Conservation (phyloP, 768 basidiomycete genomes). For the Mycena rebaudengoi region DNA sequence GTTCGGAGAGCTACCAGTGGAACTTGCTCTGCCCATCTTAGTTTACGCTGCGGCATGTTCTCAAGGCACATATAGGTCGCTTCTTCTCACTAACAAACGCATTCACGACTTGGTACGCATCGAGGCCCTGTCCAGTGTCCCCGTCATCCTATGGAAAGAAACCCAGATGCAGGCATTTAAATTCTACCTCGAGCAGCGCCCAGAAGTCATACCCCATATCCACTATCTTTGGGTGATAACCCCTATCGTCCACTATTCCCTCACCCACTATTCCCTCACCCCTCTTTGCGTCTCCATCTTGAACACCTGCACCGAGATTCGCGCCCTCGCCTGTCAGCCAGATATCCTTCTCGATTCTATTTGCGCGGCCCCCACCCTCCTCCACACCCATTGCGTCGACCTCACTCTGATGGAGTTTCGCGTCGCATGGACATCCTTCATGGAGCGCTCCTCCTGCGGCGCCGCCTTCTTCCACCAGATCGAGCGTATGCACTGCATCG, state of each 20-base stretch:
- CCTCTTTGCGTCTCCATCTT: slow-evolving; percentile 13
- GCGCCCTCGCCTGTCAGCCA: slow-evolving; percentile 23
- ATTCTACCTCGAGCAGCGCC: background rate
- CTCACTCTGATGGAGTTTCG: slow-evolving; percentile 27
- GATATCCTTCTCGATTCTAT: background rate
- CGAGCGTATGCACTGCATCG: slow-evolving; percentile 20
- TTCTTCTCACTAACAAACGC: slow-evolving; percentile 14
- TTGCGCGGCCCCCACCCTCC: background rate
- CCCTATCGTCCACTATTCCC: background rate
- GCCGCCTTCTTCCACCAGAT: slow-evolving; percentile 14
- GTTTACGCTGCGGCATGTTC: slow-evolving; percentile 3
- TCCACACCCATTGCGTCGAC: slow-evolving; percentile 16
- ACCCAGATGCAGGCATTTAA: slow-evolving; percentile 6
- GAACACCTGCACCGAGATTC: slow-evolving; percentile 19
- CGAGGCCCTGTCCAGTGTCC: slow-evolving; percentile 11
- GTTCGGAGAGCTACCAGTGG: slow-evolving; percentile 14
- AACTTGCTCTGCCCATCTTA: slow-evolving; percentile 19
- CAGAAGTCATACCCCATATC: slow-evolving; percentile 15
- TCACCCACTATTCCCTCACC: no score
- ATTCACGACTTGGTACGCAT: slow-evolving; percentile 10
- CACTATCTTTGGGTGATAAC: slow-evolving; percentile 21
- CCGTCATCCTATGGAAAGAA: slow-evolving; percentile 1
- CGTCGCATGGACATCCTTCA: background rate
- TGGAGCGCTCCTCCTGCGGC: background rate
- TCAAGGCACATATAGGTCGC: slow-evolving; percentile 21